phyloP scores from a whole-genome alignment of 148 eudicot genomes.

The Fallopia convolvulus region DNA sequence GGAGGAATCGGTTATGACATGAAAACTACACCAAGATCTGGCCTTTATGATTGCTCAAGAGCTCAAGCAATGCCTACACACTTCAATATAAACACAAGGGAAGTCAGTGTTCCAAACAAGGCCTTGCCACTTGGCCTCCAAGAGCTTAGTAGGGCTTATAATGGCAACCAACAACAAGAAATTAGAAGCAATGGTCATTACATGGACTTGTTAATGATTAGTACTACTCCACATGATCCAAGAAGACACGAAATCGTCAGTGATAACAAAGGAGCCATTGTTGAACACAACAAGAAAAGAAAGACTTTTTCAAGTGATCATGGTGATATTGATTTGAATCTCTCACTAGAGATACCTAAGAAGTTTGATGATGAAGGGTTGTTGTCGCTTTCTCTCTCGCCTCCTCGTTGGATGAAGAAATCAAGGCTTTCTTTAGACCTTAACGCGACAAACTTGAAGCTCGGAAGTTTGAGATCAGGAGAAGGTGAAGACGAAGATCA shows the following conservation, averaged over 20 bases:
- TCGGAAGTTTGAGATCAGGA: neutral
- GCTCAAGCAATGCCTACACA: neutral
- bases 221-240: neutral
- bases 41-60: neutral
- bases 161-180: conserved; percentile 3
- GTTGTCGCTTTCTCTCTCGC: conserved; percentile 8
- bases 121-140: neutral
- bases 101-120: neutral
- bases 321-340: conserved; percentile 8
- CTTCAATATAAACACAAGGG: neutral
- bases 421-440: neutral
- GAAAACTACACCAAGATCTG: neutral
- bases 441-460: neutral
- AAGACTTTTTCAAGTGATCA: neutral
- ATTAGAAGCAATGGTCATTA: neutral
- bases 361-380: neutral
- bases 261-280: neutral
- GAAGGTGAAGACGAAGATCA: neutral
- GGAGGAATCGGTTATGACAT: neutral
- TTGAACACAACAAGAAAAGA: conserved; percentile 11
- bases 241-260: neutral
- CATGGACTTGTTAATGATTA: neutral
- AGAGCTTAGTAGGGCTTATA: conserved; percentile 1
- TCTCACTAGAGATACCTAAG: conserved; percentile 12
- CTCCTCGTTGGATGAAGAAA: neutral